Conservation (phyloP, 495 filamentous ascomycete genomes). For the Aspergillus heteromorphus region DNA sequence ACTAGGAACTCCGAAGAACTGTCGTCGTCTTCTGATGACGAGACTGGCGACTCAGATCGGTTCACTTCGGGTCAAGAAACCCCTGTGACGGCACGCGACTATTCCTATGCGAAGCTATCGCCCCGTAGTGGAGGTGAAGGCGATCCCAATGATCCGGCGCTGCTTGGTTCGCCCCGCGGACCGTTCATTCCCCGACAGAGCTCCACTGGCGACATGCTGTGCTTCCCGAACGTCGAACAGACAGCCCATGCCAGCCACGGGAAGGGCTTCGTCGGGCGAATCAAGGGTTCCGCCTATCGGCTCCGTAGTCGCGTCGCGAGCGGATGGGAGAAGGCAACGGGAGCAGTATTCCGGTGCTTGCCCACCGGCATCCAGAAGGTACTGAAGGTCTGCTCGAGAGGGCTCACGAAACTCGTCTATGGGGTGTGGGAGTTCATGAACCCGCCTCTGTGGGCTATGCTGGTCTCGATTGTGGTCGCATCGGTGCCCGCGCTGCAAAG, state of each 20-base stretch:
- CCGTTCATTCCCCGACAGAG: conserved; percentile 40
- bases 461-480: conserved; percentile 79
- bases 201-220: conserved; percentile 34
- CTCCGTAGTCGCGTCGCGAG: conserved; percentile 12
- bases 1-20: conserved; percentile 24
- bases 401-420: conserved; percentile 46
- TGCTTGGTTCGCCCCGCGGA: conserved; percentile 33
- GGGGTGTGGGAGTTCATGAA: conserved; percentile 95
- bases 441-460: conserved; percentile 95
- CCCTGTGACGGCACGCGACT: conserved; percentile 30
- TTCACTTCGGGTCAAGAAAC: conserved; percentile 41
- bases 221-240: conserved; percentile 43
- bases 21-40: conserved; percentile 13
- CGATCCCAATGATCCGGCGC: conserved; percentile 21
- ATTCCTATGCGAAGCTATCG: conserved; percentile 34
- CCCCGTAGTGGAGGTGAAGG: conserved; percentile 17
- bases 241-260: conserved; percentile 16
- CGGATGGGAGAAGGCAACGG: conserved; percentile 20
- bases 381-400: conserved; percentile 39
- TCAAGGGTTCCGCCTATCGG: conserved; percentile 19
- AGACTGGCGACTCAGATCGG: conserved; percentile 13
- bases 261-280: conserved; percentile 19
- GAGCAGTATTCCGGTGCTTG: conserved; percentile 39
- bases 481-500: conserved; percentile 79
- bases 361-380: conserved; percentile 53